Base-by-base conservation (phyloP, 345 rosid species). In the Ceriops tagal region DNA sequence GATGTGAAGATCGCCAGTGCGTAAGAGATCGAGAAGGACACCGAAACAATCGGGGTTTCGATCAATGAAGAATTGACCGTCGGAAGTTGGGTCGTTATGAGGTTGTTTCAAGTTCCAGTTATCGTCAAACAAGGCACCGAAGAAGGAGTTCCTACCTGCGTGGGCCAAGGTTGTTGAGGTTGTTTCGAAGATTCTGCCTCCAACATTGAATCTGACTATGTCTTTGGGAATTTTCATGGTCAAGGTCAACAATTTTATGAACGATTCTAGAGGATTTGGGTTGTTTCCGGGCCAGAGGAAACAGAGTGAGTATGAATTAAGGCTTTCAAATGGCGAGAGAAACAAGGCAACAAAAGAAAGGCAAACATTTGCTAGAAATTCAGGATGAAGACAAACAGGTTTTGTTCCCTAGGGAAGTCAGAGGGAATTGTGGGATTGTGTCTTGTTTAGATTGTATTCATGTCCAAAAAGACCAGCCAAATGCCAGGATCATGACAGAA, bases 21-120 rank as follows among this genome's bases (percentile, higher is more conserved):
- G 99, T 79, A 95, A 97, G 53, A 95, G 92, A 80, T 95, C 97
- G 35, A 95, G 98, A 68, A 96, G 91, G 24, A 92, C 81, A 20
- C 88, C 79, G 81, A 96, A 96, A 63, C 98, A 96, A 59, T 96
- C 92, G 1, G 99, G 89, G 83, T 87, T 96, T 56, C 98, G 79
- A 51, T 96, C 99, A 24, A 92, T 78, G 88, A 87, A 96, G 65
- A 73, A 59, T 67, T 84, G 89, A 69, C 63, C 64, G 56, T 71
- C 34, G 34, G 62, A 22, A 39, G 39, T 21, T 9, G 73, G 2
- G 55, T 62, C 72, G 15, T 62, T 67, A 58, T 58, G 65, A 1
- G 77, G 70, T 5, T 66, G 78, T 61, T 64, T 70, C 3, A 90
- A 61, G 66, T 83, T 76, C 99, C 99, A 96, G 35, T 85, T 88